Conservation (phyloP, 2,329 filamentous ascomycete genomes). For the Talaromyces sp. region DNA sequence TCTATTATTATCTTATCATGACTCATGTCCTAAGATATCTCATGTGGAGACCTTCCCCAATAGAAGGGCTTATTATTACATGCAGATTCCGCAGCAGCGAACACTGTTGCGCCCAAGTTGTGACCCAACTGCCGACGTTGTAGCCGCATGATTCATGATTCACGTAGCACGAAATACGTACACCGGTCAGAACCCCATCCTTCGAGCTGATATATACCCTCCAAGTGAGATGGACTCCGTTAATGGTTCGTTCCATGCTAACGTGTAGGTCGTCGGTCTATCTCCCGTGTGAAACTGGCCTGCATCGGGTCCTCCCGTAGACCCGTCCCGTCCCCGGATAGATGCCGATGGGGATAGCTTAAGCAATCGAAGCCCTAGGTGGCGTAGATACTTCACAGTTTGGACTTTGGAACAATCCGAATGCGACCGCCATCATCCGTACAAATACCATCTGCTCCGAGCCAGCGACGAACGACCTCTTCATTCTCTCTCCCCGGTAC, state of each 20-base stretch:
- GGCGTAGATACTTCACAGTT: not conserved
- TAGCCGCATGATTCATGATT: not conserved
- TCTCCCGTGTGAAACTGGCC: not conserved
- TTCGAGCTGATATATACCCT: not conserved
- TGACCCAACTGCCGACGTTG: not conserved
- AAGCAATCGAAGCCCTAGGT: not conserved
- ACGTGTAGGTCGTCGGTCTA: not conserved
- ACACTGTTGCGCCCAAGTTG: not conserved
- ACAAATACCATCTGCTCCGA: not conserved
- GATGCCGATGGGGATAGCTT: too few species aligned
- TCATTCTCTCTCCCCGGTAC: not conserved
- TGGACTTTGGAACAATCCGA: not conserved
- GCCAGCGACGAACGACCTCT: slow-evolving; percentile 15
- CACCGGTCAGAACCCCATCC: not conserved
- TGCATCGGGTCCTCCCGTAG: not conserved
- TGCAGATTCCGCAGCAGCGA: not conserved
- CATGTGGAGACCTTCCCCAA: not conserved
- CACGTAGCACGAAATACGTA: not conserved
- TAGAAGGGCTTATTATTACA: not conserved
- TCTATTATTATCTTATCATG: not conserved
- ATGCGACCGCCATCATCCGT: not conserved
- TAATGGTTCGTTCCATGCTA: not conserved
- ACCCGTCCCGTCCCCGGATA: not conserved
- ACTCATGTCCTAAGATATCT: not conserved
- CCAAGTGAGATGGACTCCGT: not conserved